These are phyloP conservation scores for Larix sibirica DNA, from an alignment of 83 land plant genomes.

Conservation along the genomic window DNA sequence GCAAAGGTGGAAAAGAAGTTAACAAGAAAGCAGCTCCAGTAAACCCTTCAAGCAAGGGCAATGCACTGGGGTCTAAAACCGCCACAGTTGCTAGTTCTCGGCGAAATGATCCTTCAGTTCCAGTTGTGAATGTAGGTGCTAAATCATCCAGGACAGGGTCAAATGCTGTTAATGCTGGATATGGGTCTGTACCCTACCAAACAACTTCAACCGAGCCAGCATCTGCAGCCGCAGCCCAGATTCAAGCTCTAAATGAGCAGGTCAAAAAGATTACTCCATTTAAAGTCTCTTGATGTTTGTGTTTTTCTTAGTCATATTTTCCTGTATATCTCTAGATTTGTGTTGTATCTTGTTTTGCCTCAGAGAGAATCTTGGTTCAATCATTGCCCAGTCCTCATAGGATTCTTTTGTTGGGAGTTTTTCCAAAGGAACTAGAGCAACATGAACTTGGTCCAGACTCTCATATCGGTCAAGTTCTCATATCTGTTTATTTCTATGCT, in stretches of 20 bases:
- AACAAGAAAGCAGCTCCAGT: conserved; percentile 49
- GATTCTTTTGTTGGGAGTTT: too few relatives aligned
- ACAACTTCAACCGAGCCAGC: neutral
- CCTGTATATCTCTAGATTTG: neutral
- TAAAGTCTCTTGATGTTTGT: neutral
- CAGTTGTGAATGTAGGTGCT: conserved; percentile 10
- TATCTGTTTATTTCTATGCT: neutral
- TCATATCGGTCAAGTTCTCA: neutral
- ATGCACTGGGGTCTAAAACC: conserved; percentile 28
- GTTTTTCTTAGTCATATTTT: neutral
- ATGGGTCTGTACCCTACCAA: neutral
- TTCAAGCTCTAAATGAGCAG: conserved; percentile 17
- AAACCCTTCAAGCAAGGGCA: conserved; percentile 37
- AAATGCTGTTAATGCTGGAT: neutral
- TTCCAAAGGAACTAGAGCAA: too few relatives aligned
- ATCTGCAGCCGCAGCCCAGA: neutral
- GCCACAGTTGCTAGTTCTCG: conserved; percentile 29
- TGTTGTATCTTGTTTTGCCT: neutral
- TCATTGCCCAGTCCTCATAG: too few relatives aligned
- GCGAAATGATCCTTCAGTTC: conserved; percentile 14
- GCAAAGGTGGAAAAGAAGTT: conserved; percentile 88
- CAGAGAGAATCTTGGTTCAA: neutral
- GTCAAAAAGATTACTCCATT: neutral
- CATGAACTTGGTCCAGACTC: too few relatives aligned
- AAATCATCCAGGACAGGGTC: neutral